Conservation (phyloP, 176 grass and related monocot species). For the Carex pumila region DNA sequence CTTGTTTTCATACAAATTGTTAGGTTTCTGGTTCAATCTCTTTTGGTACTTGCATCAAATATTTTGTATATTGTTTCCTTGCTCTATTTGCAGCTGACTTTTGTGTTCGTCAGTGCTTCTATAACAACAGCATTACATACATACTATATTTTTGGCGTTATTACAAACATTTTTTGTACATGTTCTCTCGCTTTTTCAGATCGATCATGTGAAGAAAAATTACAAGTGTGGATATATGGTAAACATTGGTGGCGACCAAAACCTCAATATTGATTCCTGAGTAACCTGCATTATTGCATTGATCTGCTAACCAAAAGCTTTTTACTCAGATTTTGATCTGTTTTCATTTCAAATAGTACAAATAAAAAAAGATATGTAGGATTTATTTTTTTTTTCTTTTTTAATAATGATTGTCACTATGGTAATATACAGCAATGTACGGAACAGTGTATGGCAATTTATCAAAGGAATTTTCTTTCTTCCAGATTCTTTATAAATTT, state of each 20-base stretch:
- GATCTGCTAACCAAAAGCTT: background rate
- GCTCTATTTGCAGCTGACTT: background rate
- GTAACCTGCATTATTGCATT: no score
- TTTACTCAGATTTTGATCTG: background rate
- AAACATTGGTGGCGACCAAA: no score
- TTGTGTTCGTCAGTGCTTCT: background rate
- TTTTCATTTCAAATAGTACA: background rate
- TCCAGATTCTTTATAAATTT: no score
- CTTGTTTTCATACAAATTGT: background rate
- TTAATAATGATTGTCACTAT: background rate
- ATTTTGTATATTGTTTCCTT: background rate
- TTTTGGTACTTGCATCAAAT: background rate
- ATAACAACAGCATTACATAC: background rate
- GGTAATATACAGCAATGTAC: background rate
- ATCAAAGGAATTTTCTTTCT: background rate
- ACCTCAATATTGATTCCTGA: no score
- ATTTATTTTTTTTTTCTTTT: background rate
- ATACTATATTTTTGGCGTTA: background rate
- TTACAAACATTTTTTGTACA: background rate
- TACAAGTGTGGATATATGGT: background rate
- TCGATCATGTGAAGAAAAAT: conserved; percentile 64
- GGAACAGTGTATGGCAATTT: background rate
- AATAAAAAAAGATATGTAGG: background rate
- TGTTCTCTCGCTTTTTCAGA: conserved; percentile 29
- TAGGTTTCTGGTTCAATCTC: background rate